Evolutionary conservation across 768 basidiomycete species (phyloP).

Genomic region (Boletales sp.): DNA sequence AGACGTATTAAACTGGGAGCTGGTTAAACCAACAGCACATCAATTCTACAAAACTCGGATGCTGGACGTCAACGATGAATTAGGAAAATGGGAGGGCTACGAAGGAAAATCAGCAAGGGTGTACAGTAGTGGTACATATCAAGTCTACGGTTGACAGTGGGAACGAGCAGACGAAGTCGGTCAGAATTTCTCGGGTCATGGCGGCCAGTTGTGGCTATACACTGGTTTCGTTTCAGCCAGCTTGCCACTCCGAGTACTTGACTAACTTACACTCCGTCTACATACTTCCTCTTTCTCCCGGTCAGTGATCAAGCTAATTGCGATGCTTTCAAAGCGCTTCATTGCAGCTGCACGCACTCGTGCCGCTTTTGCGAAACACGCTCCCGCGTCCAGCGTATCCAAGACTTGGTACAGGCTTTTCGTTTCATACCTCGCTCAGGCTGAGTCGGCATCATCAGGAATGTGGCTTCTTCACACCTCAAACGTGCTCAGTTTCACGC

Average conservation of each 20-base stretch:
- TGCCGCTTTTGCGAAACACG: slow-evolving; percentile 39
- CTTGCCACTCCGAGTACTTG: not conserved
- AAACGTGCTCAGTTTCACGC: slow-evolving; percentile 66
- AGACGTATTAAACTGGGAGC: slow-evolving; percentile 49
- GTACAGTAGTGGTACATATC: not conserved
- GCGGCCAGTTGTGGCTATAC: slow-evolving; percentile 17
- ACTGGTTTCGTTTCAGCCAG: not conserved
- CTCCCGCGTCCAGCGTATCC: slow-evolving; percentile 33
- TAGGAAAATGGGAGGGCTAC: slow-evolving; percentile 70
- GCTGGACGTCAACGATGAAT: slow-evolving; percentile 50
- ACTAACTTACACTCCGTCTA: no score
- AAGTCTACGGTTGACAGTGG: no score
- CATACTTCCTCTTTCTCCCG: not conserved
- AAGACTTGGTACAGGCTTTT: slow-evolving; percentile 46
- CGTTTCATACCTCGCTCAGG: slow-evolving; percentile 2
- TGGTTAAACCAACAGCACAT: slow-evolving; percentile 55
- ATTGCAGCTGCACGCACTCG: slow-evolving; percentile 63
- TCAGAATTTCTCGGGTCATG: slow-evolving; percentile 12
- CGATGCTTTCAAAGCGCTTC: slow-evolving; percentile 71
- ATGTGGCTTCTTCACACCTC: slow-evolving; percentile 42
- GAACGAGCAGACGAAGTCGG: not conserved
- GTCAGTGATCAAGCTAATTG: not conserved
- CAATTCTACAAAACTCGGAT: slow-evolving; percentile 65
- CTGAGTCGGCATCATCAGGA: slow-evolving; percentile 32
- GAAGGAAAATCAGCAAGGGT: slow-evolving; percentile 42